Percentiles rank a stretch among this genome's conserved stretches.
Conservation (phyloP, 352 stramenopile species). For the Phytophthora ohioensis region DNA sequence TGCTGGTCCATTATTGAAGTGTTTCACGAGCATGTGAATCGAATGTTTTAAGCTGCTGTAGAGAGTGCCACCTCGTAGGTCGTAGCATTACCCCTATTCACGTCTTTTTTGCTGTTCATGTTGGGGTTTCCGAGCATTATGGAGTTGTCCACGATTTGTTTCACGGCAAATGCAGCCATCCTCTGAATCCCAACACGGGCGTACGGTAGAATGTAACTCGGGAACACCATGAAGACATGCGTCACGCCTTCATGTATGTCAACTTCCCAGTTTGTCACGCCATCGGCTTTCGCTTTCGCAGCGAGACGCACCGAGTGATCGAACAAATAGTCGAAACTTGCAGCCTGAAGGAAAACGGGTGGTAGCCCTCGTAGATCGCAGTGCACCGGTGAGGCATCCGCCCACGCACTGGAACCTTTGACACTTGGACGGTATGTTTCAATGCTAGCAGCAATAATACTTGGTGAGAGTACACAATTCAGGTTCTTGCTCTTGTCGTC, state of each 20-base stretch:
- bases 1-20: no score
- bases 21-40: no score
- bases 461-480: constrained; percentile 12
- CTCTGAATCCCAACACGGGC: constrained; percentile 18
- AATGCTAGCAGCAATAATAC: constrained; percentile 8
- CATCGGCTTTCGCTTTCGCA: constrained; percentile 39
- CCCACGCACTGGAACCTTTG: constrained; percentile 12
- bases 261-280: constrained; percentile 30
- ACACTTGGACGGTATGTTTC: constrained; percentile 9
- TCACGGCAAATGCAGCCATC: constrained; percentile 30
- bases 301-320: constrained; percentile 23
- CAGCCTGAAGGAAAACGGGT: constrained; percentile 32
- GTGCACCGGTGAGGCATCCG: constrained; percentile 35
- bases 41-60: no score
- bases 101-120: no score
- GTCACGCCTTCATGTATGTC: constrained; percentile 33
- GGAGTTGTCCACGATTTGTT: constrained; percentile 8
- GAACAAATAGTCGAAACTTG: constrained; percentile 27
- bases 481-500: not conserved
- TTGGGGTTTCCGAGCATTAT: not conserved
- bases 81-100: no score
- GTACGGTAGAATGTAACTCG: constrained; percentile 28
- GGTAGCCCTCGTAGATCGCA: constrained; percentile 31
- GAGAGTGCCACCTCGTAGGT: no score
- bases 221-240: constrained; percentile 35